Evolutionary conservation across 306 rosid genomes (phyloP).

Genomic region (Fragaria vesca): DNA sequence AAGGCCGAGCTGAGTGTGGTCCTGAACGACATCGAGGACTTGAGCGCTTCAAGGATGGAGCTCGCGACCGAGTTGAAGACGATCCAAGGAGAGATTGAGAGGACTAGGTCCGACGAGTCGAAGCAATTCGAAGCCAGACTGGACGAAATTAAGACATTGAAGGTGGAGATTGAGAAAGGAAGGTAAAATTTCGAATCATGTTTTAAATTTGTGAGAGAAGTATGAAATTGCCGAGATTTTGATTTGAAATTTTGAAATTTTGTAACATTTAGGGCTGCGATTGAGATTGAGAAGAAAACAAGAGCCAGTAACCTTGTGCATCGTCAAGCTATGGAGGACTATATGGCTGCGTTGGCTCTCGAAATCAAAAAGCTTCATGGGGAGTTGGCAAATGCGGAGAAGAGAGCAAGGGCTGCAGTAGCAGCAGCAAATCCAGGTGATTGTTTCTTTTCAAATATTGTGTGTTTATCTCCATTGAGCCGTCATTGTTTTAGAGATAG

Average conservation of each 20-base stretch:
- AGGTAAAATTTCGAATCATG: slow-evolving; percentile 41
- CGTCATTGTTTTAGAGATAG: slow-evolving; percentile 1
- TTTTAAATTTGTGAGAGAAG: not conserved
- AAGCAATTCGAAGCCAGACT: slow-evolving; percentile 41
- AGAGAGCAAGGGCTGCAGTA: slow-evolving; percentile 63
- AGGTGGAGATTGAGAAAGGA: slow-evolving; percentile 71
- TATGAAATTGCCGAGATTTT: not conserved
- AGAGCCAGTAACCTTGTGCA: slow-evolving; percentile 59
- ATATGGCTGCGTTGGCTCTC: slow-evolving; percentile 54
- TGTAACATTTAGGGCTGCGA: slow-evolving; percentile 56
- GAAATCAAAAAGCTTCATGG: slow-evolving; percentile 70
- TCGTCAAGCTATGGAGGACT: slow-evolving; percentile 56
- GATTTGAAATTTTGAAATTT: not conserved
- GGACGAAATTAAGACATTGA: slow-evolving; percentile 53
- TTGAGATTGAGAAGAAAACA: slow-evolving; percentile 74
- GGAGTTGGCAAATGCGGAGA: slow-evolving; percentile 83
- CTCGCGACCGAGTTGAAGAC: slow-evolving; percentile 47
- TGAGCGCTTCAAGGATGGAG: slow-evolving; percentile 42
- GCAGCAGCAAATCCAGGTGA: slow-evolving; percentile 67
- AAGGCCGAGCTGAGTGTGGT: slow-evolving; percentile 56
- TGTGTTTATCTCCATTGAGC: not conserved
- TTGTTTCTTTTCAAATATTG: slow-evolving; percentile 3
- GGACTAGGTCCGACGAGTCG: slow-evolving; percentile 39
- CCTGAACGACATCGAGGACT: slow-evolving; percentile 44
- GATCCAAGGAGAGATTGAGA: slow-evolving; percentile 40